Evolutionary conservation across 331 rosid species (phyloP).

Genomic region (Malus hybrid): DNA sequence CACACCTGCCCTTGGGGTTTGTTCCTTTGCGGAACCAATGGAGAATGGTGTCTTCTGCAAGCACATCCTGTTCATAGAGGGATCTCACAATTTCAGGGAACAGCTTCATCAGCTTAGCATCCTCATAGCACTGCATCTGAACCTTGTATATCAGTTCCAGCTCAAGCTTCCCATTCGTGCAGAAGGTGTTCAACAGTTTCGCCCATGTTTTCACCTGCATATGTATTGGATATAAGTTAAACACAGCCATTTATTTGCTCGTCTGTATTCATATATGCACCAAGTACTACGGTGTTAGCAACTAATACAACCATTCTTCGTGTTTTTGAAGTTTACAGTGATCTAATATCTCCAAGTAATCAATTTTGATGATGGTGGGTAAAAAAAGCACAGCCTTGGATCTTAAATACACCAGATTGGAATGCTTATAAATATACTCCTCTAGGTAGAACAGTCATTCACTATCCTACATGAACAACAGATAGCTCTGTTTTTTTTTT

Average conservation of each 20-base stretch:
- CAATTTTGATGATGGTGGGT: neutral
- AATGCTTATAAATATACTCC: neutral
- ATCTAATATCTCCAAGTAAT: neutral
- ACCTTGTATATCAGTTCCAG: constrained; percentile 96
- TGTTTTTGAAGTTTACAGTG: neutral
- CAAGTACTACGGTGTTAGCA: neutral
- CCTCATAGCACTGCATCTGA: constrained; percentile 99
- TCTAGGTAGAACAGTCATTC: neutral
- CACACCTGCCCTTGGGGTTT: constrained; percentile 92
- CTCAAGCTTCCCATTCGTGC: constrained; percentile 93
- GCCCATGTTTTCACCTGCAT: constrained; percentile 97
- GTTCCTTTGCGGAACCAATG: constrained; percentile 95
- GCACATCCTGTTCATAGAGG: constrained; percentile 93
- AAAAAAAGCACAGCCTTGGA: neutral
- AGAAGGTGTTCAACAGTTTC: constrained; percentile 73
- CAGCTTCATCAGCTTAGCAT: constrained; percentile 96
- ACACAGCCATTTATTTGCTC: neutral
- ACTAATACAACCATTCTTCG: no score
- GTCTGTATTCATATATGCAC: neutral
- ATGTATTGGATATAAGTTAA: neutral
- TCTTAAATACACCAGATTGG: neutral
- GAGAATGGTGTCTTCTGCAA: constrained; percentile 94
- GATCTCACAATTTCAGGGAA: constrained; percentile 88
- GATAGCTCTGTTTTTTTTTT: neutral
- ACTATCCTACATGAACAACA: neutral